phyloP scores from a whole-genome alignment of 257 asterid species.

The Solanum ossicruentum region DNA sequence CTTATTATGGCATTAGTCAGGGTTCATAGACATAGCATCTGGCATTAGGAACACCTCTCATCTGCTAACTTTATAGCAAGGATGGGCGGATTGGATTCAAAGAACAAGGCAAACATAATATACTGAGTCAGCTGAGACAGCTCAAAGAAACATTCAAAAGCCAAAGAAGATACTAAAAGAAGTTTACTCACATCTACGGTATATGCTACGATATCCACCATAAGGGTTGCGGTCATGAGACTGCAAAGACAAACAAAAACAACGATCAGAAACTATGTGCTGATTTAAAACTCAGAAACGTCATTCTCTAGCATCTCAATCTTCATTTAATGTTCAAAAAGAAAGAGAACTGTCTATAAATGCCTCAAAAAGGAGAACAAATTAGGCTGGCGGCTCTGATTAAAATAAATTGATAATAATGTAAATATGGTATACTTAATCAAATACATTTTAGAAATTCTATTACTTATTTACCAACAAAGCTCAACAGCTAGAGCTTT shows the following conservation, averaged over 20 bases:
- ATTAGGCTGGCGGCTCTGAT: neutral
- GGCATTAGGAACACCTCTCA: neutral
- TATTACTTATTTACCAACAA: neutral
- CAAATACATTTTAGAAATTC: neutral
- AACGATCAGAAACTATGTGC: neutral
- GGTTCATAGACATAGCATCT: neutral
- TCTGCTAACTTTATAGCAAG: neutral
- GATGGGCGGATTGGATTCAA: neutral
- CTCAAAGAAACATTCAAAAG: neutral
- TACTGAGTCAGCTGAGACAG: neutral
- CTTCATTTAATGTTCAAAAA: neutral
- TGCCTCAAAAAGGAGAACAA: neutral
- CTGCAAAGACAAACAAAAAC: conserved; percentile 19
- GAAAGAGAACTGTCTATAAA: neutral
- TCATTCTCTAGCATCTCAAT: neutral
- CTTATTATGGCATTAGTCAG: neutral
- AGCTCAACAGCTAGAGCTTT: neutral
- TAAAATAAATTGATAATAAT: neutral
- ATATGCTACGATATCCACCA: conserved; percentile 12
- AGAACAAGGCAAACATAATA: neutral
- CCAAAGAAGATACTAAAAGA: neutral
- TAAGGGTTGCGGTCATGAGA: conserved; percentile 21
- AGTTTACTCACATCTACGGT: conserved; percentile 28
- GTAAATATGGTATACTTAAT: neutral
- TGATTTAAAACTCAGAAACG: neutral